These are phyloP conservation scores for Irpex rosettiformis DNA, from an alignment of 1,284 basidiomycete genomes.

Conservation along the genomic window DNA sequence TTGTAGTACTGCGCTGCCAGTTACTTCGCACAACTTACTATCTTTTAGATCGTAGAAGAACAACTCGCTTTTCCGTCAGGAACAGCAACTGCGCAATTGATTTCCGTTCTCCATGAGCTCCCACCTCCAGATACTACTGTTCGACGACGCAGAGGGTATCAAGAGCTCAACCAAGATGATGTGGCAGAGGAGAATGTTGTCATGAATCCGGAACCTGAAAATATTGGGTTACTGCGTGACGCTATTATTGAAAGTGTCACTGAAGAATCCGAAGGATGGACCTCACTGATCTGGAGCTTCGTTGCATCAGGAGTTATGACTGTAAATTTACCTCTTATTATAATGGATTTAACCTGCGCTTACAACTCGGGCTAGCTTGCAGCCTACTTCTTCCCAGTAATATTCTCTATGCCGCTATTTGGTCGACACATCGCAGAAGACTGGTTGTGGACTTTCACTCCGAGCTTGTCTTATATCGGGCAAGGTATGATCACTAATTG, in stretches of 20 bases:
- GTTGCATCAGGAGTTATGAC: constrained; percentile 67
- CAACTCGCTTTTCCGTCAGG: constrained; percentile 93
- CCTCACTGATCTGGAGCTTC: constrained; percentile 74
- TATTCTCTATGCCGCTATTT: constrained; percentile 91
- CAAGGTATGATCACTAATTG: constrained; percentile 54
- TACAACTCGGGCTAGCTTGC: constrained; percentile 48
- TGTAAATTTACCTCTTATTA: constrained; percentile 40
- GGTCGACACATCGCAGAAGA: constrained; percentile 81
- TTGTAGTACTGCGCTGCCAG: neutral
- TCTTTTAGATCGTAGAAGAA: constrained; percentile 77
- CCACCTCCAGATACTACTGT: constrained; percentile 58
- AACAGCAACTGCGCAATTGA: constrained; percentile 95
- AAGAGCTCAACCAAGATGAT: constrained; percentile 33
- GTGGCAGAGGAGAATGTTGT: neutral
- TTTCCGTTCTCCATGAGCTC: constrained; percentile 84
- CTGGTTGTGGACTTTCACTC: constrained; percentile 96
- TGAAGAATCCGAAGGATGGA: constrained; percentile 57
- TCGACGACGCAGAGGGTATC: constrained; percentile 56
- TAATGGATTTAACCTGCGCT: neutral
- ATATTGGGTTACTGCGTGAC: constrained; percentile 4
- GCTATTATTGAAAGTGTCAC: constrained; percentile 16
- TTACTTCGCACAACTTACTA: constrained; percentile 26
- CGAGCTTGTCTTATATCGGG: constrained; percentile 87
- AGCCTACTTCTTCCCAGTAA: constrained; percentile 83
- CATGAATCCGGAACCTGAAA: neutral